These are phyloP conservation scores for Pisolithus sp. DNA, from an alignment of 768 basidiomycete genomes.

Conservation along the genomic window DNA sequence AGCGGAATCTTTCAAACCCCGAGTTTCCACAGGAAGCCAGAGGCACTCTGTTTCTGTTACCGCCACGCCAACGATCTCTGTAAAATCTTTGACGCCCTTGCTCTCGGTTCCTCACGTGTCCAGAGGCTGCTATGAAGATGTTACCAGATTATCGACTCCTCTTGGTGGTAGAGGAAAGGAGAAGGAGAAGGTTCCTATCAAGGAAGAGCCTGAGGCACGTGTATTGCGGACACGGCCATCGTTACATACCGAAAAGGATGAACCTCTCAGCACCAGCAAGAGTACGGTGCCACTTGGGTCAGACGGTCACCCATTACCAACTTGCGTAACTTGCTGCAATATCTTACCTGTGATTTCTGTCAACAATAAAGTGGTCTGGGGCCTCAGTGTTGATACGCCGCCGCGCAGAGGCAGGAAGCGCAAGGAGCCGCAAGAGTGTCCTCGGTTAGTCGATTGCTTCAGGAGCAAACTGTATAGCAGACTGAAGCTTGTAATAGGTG, in stretches of 20 bases:
- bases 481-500: constrained; percentile 42
- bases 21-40: constrained; percentile 56
- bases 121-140: constrained; percentile 23
- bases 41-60: constrained; percentile 32
- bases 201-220: constrained; percentile 45
- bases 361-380: constrained; percentile 72
- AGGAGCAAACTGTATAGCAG: constrained; percentile 7
- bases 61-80: constrained; percentile 42
- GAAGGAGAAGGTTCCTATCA: constrained; percentile 37
- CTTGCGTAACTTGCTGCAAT: constrained; percentile 65
- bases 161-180: constrained; percentile 31
- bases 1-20: constrained; percentile 42
- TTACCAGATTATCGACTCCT: constrained; percentile 28
- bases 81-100: constrained; percentile 33
- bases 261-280: constrained; percentile 34
- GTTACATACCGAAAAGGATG: constrained; percentile 29
- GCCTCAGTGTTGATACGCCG: constrained; percentile 46
- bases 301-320: constrained; percentile 63
- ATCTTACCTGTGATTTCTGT: constrained; percentile 72
- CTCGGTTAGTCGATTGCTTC: constrained; percentile 47
- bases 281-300: constrained; percentile 46
- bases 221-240: constrained; percentile 44
- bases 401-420: constrained; percentile 44
- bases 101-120: constrained; percentile 22
- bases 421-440: constrained; percentile 64